A percentile compares a stretch with the other conserved stretches of the same genome.
Evolutionary conservation across 2,329 filamentous ascomycete species (phyloP).

Genomic region (Penicillium rolfsii): DNA sequence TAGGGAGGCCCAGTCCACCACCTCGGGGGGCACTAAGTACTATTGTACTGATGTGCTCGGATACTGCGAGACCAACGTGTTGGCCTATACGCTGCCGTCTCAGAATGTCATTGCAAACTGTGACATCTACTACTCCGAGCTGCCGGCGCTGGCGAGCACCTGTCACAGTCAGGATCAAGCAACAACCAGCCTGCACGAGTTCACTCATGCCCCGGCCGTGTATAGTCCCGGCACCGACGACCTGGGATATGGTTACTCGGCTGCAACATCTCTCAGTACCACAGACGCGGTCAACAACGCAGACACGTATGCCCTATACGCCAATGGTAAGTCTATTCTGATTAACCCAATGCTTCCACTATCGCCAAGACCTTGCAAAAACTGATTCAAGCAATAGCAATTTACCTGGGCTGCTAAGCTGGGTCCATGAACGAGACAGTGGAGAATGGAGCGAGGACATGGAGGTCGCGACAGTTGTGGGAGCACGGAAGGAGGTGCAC

Average conservation of each 20-base stretch:
- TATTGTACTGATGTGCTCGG: conserved; percentile 63
- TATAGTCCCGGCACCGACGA: conserved; percentile 62
- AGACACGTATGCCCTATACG: conserved; percentile 62
- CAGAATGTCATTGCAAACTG: conserved; percentile 64
- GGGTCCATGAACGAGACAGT: not conserved
- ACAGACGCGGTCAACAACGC: conserved; percentile 63
- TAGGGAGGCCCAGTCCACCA: conserved; percentile 58
- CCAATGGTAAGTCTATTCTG: conserved; percentile 48
- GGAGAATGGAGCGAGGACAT: not conserved
- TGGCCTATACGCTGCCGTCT: conserved; percentile 65
- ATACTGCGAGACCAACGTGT: conserved; percentile 56
- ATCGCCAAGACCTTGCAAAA: not conserved
- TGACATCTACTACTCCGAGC: conserved; percentile 56
- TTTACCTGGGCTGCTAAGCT: conserved; percentile 24
- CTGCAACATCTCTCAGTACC: conserved; percentile 50
- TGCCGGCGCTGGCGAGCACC: conserved; percentile 53
- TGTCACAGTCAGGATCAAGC: conserved; percentile 70
- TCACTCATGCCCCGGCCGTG: conserved; percentile 62
- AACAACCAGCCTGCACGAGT: conserved; percentile 67
- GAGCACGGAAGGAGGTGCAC: not conserved
- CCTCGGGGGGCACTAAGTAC: conserved; percentile 54
- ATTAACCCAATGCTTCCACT: not conserved
- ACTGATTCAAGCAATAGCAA: conserved; percentile 19
- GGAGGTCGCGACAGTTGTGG: not conserved
- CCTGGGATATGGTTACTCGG: conserved; percentile 61